Conservation (phyloP, 1,284 basidiomycete species). For the Anthracocystis walkeri region DNA sequence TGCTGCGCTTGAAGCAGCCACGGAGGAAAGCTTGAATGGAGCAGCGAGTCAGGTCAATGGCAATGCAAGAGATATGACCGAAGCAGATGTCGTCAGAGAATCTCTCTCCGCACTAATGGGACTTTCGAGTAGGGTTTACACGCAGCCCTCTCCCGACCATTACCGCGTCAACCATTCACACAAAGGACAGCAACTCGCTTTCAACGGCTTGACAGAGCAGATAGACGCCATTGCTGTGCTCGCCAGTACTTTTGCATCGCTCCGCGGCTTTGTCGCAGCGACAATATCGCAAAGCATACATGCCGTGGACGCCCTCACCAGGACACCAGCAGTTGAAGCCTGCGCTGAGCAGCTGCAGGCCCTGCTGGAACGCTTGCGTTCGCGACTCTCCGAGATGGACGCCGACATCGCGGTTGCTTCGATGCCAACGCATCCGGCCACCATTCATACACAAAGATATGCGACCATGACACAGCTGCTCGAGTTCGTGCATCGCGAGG, state of each 20-base stretch:
- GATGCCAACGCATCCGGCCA: constrained; percentile 4
- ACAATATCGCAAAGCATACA: constrained; percentile 28
- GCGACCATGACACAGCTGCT: constrained; percentile 35
- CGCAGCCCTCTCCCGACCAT: background rate
- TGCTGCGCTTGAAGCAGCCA: background rate
- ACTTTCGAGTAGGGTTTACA: constrained; percentile 19
- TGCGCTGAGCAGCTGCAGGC: constrained; percentile 40
- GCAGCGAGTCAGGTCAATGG: background rate
- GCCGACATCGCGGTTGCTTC: constrained; percentile 27
- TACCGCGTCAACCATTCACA: background rate
- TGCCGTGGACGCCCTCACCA: constrained; percentile 28
- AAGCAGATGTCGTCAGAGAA: constrained; percentile 38
- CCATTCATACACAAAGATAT: constrained; percentile 17
- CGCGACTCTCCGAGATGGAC: constrained; percentile 28
- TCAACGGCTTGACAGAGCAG: constrained; percentile 20
- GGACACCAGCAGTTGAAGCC: constrained; percentile 42
- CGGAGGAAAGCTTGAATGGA: background rate
- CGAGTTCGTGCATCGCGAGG: constrained; percentile 19
- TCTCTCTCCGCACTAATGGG: constrained; percentile 30
- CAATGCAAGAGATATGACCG: constrained; percentile 5
- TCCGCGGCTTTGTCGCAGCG: constrained; percentile 18
- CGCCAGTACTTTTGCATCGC: constrained; percentile 15
- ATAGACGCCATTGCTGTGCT: constrained; percentile 12
- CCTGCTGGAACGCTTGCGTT: constrained; percentile 26
- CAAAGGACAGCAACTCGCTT: background rate